Conservation (phyloP, 768 basidiomycete genomes). For the Russula compacta region DNA sequence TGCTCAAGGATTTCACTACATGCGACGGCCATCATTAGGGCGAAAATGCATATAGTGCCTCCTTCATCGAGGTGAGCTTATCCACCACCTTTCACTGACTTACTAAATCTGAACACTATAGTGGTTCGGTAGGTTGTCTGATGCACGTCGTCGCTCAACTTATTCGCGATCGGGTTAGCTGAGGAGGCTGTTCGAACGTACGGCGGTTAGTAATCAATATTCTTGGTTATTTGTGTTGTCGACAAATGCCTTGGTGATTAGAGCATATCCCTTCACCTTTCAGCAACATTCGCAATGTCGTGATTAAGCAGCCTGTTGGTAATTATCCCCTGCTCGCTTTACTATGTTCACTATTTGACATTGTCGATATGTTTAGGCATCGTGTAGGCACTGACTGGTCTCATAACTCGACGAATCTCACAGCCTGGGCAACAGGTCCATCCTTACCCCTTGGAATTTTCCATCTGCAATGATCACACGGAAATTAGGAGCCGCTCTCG, state of each 20-base stretch:
- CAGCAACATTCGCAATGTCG: constrained; percentile 66
- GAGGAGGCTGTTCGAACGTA: constrained; percentile 90
- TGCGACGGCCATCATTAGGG: constrained; percentile 34
- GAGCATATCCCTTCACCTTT: constrained; percentile 77
- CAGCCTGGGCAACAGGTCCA: constrained; percentile 40
- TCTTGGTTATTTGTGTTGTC: neutral
- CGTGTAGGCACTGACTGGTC: constrained; percentile 30
- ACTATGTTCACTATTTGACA: neutral
- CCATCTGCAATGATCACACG: constrained; percentile 91
- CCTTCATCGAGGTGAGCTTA: constrained; percentile 63
- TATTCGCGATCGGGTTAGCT: constrained; percentile 38
- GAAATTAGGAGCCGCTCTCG: constrained; percentile 83
- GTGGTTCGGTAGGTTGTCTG: constrained; percentile 66
- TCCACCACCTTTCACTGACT: constrained; percentile 21
- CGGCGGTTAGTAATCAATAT: constrained; percentile 47
- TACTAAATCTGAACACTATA: constrained; percentile 24
- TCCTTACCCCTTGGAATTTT: constrained; percentile 88
- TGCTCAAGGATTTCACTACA: neutral
- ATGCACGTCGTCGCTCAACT: neutral
- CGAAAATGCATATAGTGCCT: constrained; percentile 79
- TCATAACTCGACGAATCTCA: neutral
- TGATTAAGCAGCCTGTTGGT: constrained; percentile 91
- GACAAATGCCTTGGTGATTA: constrained; percentile 23
- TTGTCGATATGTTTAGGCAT: constrained; percentile 30
- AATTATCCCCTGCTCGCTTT: constrained; percentile 22